Base-by-base conservation (phyloP, 495 filamentous ascomycete genomes). In the Daldinia bambusicola region DNA sequence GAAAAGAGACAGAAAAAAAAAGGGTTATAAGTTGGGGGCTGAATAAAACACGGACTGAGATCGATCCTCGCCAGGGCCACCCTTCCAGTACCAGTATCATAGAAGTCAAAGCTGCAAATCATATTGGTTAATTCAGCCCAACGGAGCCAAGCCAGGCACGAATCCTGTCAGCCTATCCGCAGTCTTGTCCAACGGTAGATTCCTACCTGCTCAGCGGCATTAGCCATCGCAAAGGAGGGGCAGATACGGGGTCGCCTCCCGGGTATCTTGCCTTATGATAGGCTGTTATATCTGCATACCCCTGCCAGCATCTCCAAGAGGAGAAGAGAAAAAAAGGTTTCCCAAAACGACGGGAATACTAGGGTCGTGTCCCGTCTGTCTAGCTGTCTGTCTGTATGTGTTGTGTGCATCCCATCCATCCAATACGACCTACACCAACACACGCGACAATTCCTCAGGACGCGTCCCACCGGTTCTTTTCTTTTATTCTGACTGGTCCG, bases 401-500 rank as follows among this genome's bases (percentile, higher is more conserved):
- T 41, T 66, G 53, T 66, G 30, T 51, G 60, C 59, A 67, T 71
- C 26, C 26, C 26, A 26, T 26, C 63, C 57, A 65, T 61, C 38
- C 63, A 62, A 67, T 72, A 67, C 69, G 6, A 72, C 63, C 53
- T 59, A 62, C 64, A 56, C 63, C 67, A 65, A 45, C 61, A 64
- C 31, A 67, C 63, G 55, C 67, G 70, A 60, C 63, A 61, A 22
- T 36, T 38, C 60, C 65, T 64, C 67, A 74, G 64, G 18, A 71
- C 70, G 73, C 73, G 68, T 70, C 65, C 61, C 69, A 64, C 63
- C 50, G 37, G 50, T 57, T 50, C 18, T 66, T 55, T 64, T 40
- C 68, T 75, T 75, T 72, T 67, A 71, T 70, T 52, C 67, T 74
- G 59, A 57, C 58, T 74, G 61, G 67, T 55, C 67, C 53, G 48